These are phyloP conservation scores for Vigna unguiculata DNA, from an alignment of 306 rosid genomes.

Conservation along the genomic window DNA sequence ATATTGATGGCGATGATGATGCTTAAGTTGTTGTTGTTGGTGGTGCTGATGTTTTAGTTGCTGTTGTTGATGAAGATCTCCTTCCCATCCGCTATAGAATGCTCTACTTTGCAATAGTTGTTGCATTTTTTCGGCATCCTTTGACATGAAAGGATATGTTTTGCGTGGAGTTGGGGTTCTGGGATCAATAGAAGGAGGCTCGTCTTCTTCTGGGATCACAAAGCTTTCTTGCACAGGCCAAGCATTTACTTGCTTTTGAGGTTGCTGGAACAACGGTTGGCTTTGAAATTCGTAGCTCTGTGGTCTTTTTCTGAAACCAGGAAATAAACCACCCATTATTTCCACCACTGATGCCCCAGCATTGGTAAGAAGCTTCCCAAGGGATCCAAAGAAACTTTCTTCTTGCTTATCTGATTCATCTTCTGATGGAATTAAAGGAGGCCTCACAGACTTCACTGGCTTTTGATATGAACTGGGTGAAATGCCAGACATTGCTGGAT, in stretches of 20 bases:
- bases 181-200: conserved; percentile 82
- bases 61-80: conserved; percentile 57
- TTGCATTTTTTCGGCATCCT: conserved; percentile 78
- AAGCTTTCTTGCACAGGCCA: conserved; percentile 94
- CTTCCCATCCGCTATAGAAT: conserved; percentile 73
- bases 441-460: conserved; percentile 69
- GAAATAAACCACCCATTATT: conserved; percentile 75
- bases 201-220: conserved; percentile 83
- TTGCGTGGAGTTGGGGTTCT: conserved; percentile 82
- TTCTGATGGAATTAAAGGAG: conserved; percentile 84
- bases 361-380: conserved; percentile 72
- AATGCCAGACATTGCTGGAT: conserved; percentile 41
- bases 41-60: conserved; percentile 19
- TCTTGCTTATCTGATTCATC: conserved; percentile 81
- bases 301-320: conserved; percentile 64
- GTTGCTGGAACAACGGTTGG: conserved; percentile 52
- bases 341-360: conserved; percentile 70
- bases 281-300: conserved; percentile 53
- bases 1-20: conserved; percentile 65
- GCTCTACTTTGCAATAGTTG: conserved; percentile 72
- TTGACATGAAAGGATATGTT: conserved; percentile 87
- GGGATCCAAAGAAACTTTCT: conserved; percentile 81
- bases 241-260: conserved; percentile 55
- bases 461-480: conserved; percentile 62
- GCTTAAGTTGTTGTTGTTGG: conserved; percentile 46